Conservation (phyloP, 2,329 filamentous ascomycete genomes). For the Xylariales sp. region DNA sequence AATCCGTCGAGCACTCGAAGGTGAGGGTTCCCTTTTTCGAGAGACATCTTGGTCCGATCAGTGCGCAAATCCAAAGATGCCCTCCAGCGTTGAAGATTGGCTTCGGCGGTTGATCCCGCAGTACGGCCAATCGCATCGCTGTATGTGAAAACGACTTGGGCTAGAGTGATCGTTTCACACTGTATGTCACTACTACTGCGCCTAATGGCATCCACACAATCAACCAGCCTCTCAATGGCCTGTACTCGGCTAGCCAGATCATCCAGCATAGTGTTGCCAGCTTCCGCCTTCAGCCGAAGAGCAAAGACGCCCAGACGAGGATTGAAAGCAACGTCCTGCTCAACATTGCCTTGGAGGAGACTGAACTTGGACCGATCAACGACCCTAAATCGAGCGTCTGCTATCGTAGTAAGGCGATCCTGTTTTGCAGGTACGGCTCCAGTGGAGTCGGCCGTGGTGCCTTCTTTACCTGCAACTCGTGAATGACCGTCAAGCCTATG, state of each 20-base stretch:
- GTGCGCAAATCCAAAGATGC: slow-evolving; percentile 55
- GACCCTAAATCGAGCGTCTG: slow-evolving; percentile 53
- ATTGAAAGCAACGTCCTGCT: slow-evolving; percentile 60
- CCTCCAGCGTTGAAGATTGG: slow-evolving; percentile 34
- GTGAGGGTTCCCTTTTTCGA: slow-evolving; percentile 64
- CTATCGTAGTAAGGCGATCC: slow-evolving; percentile 32
- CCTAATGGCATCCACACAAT: slow-evolving; percentile 63
- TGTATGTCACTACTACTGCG: slow-evolving; percentile 49
- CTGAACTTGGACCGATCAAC: slow-evolving; percentile 49
- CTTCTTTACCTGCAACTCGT: slow-evolving; percentile 5
- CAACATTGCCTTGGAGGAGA: slow-evolving; percentile 50
- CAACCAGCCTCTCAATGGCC: slow-evolving; percentile 66
- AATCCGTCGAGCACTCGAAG: slow-evolving; percentile 57
- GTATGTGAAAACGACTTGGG: slow-evolving; percentile 67
- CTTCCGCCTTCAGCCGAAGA: slow-evolving; percentile 52
- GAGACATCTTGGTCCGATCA: slow-evolving; percentile 49
- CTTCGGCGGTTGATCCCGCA: background rate
- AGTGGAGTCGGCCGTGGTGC: slow-evolving; percentile 6
- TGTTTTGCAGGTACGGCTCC: slow-evolving; percentile 12
- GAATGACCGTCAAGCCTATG: no score
- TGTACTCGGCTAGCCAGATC: slow-evolving; percentile 57
- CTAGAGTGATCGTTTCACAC: slow-evolving; percentile 56
- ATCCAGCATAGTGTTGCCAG: slow-evolving; percentile 55
- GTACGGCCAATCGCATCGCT: slow-evolving; percentile 23
- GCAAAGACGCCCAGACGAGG: slow-evolving; percentile 56